Evolutionary conservation across 805 yeast genomes (phyloP), one percentile per base, ranked within the genome.

Genomic region (Nakazawaea peltata): DNA sequence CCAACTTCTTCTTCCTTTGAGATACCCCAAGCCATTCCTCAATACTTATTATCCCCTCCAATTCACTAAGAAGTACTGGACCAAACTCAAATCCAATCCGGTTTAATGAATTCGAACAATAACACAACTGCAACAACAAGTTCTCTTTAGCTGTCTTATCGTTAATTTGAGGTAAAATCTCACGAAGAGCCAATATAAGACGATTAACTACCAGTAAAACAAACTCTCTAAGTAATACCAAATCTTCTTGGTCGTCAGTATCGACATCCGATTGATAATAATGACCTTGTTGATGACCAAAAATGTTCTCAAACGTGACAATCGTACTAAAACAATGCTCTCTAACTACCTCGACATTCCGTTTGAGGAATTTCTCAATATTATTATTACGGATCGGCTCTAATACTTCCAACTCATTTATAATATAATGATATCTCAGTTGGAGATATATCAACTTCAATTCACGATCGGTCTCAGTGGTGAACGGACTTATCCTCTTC

Each of bases 91-190:
- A 74, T 11, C 83, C 80, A 15, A 74, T 72, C 42, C 87, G 64
- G 1, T 81, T 77, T 34, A 90, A 63, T 25, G 95, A 79, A 51
- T 81, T 86, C n/a, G 95, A 81, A 44, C 95, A 84, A 57, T 88
- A 90, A 1, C 85, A 77, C 26, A 88, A 57, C 56, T 90, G 98
- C 23, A 90, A 59, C 44, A 88, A 71, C 16, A 87, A 61, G 1
- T 90, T 82, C 38, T 81, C 81, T 22, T 66, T 67, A 33, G 59
- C 64, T 8, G 70, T 54, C 11, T 51, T 54, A 11, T 56, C 56
- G 14, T 60, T 65, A 1, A 67, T 39, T n/a, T 56, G 36, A 5
- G 54, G 51, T n/a, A 53, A 52, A 23, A 54, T 61, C 12, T 45
- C 51, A 34, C 30, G 44, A 29, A 49, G 52, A 13, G 55, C 65